These are phyloP conservation scores for Flaveria floridana DNA, from an alignment of 140 eudicot species.

Conservation along the genomic window DNA sequence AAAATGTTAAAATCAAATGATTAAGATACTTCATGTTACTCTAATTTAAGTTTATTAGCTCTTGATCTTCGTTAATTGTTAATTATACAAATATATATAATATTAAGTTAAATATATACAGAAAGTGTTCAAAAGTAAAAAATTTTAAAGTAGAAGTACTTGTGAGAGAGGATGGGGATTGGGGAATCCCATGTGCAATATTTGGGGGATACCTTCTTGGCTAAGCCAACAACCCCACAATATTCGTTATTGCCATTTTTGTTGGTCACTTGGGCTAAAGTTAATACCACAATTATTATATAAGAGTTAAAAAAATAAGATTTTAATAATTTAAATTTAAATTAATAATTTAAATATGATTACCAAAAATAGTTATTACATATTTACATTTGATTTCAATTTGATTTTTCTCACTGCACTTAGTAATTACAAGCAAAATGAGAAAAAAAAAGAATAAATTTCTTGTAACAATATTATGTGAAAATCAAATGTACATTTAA, in stretches of 20 bases:
- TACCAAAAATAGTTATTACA: too few relatives aligned
- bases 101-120: background rate
- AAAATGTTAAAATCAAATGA: background rate
- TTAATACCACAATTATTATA: background rate
- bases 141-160: background rate
- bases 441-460: too few relatives aligned
- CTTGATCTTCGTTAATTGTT: background rate
- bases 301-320: too few relatives aligned
- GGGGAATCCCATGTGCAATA: constrained; percentile 18
- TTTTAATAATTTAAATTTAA: too few relatives aligned
- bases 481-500: too few relatives aligned
- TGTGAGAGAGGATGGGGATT: background rate
- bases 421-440: too few relatives aligned
- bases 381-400: too few relatives aligned
- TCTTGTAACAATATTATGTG: too few relatives aligned
- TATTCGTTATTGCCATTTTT: constrained; percentile 17
- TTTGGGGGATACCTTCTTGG: constrained; percentile 13
- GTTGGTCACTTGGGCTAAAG: background rate
- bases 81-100: background rate
- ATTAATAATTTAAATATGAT: too few relatives aligned
- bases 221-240: constrained; percentile 12
- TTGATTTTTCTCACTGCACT: too few relatives aligned
- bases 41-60: background rate
- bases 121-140: background rate
- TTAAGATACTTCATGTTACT: background rate